Percentiles rank a stretch among this genome's conserved stretches.
These are phyloP conservation scores for Kodamaea arcana DNA, from an alignment of 1,139 yeast genomes.

Conservation along the genomic window DNA sequence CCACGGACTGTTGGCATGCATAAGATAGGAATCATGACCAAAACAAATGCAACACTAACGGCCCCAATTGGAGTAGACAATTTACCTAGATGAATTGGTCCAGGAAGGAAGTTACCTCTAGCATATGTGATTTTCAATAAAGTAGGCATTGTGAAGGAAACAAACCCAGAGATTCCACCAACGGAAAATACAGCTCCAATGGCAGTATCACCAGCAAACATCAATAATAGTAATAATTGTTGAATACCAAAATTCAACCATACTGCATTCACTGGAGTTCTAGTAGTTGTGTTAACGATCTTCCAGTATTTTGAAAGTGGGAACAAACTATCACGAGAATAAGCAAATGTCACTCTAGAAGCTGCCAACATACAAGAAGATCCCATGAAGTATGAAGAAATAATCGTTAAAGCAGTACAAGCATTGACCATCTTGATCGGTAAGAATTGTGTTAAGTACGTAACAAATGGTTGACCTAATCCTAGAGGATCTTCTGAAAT, in stretches of 20 bases:
- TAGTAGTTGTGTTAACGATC: conserved; percentile 50
- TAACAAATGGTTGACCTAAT: conserved; percentile 65
- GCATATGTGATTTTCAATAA: conserved; percentile 57
- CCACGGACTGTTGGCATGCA: conserved; percentile 61
- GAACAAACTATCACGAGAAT: conserved; percentile 67
- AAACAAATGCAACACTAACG: conserved; percentile 44
- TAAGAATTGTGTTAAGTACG: conserved; percentile 53
- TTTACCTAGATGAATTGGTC: conserved; percentile 68
- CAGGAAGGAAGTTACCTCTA: conserved; percentile 51
- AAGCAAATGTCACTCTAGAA: conserved; percentile 65
- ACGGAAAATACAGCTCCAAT: conserved; percentile 75
- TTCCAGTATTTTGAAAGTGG: conserved; percentile 56
- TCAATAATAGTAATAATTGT: conserved; percentile 50
- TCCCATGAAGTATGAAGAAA: conserved; percentile 65
- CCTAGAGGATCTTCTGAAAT: conserved; percentile 48
- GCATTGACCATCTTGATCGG: conserved; percentile 43
- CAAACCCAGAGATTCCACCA: conserved; percentile 70
- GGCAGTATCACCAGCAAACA: conserved; percentile 67
- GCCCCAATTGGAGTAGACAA: conserved; percentile 47
- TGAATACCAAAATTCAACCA: conserved; percentile 61
- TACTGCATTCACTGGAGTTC: conserved; percentile 69
- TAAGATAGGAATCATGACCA: conserved; percentile 61
- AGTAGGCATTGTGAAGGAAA: conserved; percentile 68
- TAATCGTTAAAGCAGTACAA: conserved; percentile 56
- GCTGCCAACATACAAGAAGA: conserved; percentile 69